Conservation (phyloP, 176 grass and related monocot species). For the Ensete glaucum region DNA sequence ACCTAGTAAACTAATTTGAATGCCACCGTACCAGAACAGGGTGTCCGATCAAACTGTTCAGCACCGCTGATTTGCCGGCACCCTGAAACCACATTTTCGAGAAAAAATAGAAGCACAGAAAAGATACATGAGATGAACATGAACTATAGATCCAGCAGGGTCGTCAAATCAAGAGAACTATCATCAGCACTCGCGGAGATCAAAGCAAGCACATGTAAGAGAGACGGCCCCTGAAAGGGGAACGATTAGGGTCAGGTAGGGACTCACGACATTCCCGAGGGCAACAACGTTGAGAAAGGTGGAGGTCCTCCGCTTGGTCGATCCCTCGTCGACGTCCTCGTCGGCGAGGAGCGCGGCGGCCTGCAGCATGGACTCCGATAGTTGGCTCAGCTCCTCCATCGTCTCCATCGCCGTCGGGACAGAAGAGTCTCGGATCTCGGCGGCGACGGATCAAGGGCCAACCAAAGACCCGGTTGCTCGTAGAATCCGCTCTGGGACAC, state of each 20-base stretch:
- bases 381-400: conserved; percentile 76
- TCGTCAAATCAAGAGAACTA: not conserved
- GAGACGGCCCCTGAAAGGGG: not conserved
- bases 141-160: not conserved
- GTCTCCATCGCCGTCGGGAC: conserved; percentile 53
- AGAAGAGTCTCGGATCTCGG: not conserved
- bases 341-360: conserved; percentile 84
- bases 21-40: conserved; percentile 68
- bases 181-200: not conserved
- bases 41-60: conserved; percentile 97
- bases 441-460: not conserved
- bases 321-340: conserved; percentile 58
- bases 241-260: not conserved
- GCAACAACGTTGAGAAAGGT: conserved; percentile 87
- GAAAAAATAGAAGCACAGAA: not conserved
- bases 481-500: no score
- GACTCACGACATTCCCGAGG: conserved; percentile 94
- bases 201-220: not conserved
- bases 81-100: conserved; percentile 23
- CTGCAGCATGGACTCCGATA: conserved; percentile 81
- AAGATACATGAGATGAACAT: not conserved
- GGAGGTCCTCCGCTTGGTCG: conserved; percentile 43
- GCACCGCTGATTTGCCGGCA: conserved; percentile 86
- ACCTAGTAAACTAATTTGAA: not conserved
- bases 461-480: no score